These are phyloP conservation scores for Phytophthora hibernalis DNA, from an alignment of 352 stramenopile species.

Conservation along the genomic window DNA sequence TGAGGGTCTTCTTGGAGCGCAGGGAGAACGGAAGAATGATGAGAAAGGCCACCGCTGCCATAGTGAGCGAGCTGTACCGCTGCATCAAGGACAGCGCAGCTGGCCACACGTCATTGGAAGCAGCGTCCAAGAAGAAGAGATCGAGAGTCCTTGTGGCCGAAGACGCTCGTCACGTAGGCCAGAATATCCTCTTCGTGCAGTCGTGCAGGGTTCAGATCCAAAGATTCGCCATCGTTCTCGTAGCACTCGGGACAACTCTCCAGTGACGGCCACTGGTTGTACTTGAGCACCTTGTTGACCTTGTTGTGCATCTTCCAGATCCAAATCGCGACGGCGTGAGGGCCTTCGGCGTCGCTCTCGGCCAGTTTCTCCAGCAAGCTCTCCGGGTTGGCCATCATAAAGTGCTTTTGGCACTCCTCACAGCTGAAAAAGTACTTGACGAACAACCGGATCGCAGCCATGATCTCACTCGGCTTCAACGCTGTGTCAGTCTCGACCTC, in stretches of 20 bases:
- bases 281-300: constrained; percentile 83
- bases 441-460: constrained; percentile 67
- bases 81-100: constrained; percentile 46
- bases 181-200: constrained; percentile 59
- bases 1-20: constrained; percentile 29
- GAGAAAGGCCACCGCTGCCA: constrained; percentile 34
- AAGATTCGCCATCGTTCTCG: constrained; percentile 46
- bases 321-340: constrained; percentile 65
- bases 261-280: constrained; percentile 62
- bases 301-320: constrained; percentile 88
- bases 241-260: constrained; percentile 63
- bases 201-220: constrained; percentile 54
- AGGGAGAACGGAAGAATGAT: constrained; percentile 35
- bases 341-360: constrained; percentile 45
- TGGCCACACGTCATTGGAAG: constrained; percentile 47
- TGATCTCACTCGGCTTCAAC: constrained; percentile 66
- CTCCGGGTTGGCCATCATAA: constrained; percentile 70
- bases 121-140: constrained; percentile 52
- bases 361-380: constrained; percentile 57
- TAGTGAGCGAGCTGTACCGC: constrained; percentile 44
- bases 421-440: constrained; percentile 86
- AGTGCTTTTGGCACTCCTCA: constrained; percentile 76
- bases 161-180: constrained; percentile 57
- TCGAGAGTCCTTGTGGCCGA: constrained; percentile 58
- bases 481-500: constrained; percentile 36